Base-by-base conservation (phyloP, 306 rosid species). In the Cucurbita moschata region DNA sequence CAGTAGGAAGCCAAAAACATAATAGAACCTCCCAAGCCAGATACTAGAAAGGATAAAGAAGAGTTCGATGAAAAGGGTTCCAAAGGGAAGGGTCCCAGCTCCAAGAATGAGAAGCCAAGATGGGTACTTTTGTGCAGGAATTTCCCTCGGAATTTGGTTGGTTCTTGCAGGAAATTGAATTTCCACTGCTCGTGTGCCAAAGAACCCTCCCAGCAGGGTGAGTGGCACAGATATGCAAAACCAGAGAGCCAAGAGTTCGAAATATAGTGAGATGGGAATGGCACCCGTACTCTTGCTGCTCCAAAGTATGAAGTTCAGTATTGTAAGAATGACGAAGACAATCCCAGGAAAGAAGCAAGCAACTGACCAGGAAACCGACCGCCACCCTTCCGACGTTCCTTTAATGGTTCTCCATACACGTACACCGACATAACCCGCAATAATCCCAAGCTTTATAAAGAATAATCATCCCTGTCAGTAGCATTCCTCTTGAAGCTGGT, bases 21-120 rank as follows among this genome's bases (percentile, higher is more conserved):
- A 90, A 77, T 92, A 92, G 84, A 92, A 92, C 81, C 98, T 87
- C 75, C 98, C 98, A 26, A 90, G 93, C 98, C 98, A 92, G 81
- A 92, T 90, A 84, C 98, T 92, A n/a, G 98, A 88, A 69, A 92
- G 92, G 84, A 92, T 90, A 78, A 92, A 92, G 87, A 92, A 92
- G 37, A 92, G 98, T 81, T 92, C 98, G 73, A 92, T 92, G 86
- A 92, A 92, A 50, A 92, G 89, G 79, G 98, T 92, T 82, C 98
- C 98, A 75, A 92, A 92, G 67, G 98, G 98, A 76, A 92, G 92
- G 49, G 96, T 92, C 78, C 98, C 98, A 3, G 98, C 96, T 65
- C 98, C 98, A 14, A 92, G 96, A 81, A 92, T 90, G 77, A 92
- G 96, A 82, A 92, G 87, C 98, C 96, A 90, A n/a, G 98, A 90